These are phyloP conservation scores for Leucogyrophana mollusca DNA, from an alignment of 768 basidiomycete species.

Conservation along the genomic window DNA sequence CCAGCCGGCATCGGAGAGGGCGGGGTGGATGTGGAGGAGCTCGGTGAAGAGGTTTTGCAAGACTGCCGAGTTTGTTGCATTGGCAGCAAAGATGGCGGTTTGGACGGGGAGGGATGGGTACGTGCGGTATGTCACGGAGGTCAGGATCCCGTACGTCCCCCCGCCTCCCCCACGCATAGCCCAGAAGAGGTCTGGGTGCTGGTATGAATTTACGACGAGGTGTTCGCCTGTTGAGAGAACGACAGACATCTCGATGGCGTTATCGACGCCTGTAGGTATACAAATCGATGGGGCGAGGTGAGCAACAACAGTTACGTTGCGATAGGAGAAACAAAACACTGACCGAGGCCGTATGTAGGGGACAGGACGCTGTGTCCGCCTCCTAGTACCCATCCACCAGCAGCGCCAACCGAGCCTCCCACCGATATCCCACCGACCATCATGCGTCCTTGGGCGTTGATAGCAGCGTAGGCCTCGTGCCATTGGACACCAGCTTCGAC, in stretches of 20 bases:
- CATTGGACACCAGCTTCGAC: slow-evolving; percentile 46
- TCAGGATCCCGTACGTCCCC: slow-evolving; percentile 34
- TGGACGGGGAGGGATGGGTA: slow-evolving; percentile 35
- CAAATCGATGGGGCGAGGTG: too few relatives aligned
- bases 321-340: background rate
- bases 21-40: slow-evolving; percentile 26
- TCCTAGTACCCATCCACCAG: slow-evolving; percentile 50
- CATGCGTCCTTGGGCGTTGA: slow-evolving; percentile 33
- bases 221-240: slow-evolving; percentile 42
- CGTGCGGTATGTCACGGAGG: slow-evolving; percentile 41
- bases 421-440: slow-evolving; percentile 46
- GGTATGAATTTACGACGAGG: slow-evolving; percentile 36
- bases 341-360: slow-evolving; percentile 43
- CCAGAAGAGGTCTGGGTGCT: slow-evolving; percentile 48
- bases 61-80: slow-evolving; percentile 28
- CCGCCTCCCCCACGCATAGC: slow-evolving; percentile 23
- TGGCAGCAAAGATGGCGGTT: slow-evolving; percentile 24
- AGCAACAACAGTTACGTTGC: background rate
- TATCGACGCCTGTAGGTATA: slow-evolving; percentile 41
- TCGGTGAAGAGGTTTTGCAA: slow-evolving; percentile 32
- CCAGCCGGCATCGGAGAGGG: slow-evolving; percentile 38
- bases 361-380: slow-evolving; percentile 44
- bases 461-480: slow-evolving; percentile 40
- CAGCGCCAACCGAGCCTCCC: slow-evolving; percentile 43
- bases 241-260: slow-evolving; percentile 42